Conservation (phyloP, 2,329 filamentous ascomycete species). For the Cryoendolithus antarcticus region DNA sequence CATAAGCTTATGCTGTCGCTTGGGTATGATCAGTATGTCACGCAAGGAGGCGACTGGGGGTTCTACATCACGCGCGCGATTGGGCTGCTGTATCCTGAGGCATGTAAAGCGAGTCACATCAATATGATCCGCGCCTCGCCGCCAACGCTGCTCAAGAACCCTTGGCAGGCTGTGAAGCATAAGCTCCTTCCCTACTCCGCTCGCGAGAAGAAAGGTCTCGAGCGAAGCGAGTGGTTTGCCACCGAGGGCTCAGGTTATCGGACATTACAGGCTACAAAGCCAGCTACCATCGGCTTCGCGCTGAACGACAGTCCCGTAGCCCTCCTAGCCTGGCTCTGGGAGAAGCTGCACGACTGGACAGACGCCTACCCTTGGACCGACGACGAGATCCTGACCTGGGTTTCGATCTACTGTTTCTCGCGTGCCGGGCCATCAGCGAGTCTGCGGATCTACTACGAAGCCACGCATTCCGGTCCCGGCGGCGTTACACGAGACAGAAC, state of each 20-base stretch:
- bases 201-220: constrained; percentile 40
- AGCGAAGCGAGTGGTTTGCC: constrained; percentile 45
- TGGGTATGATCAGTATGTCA: constrained; percentile 49
- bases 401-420: constrained; percentile 61
- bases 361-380: constrained; percentile 62
- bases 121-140: constrained; percentile 44
- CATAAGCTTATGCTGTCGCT: constrained; percentile 60
- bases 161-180: constrained; percentile 46
- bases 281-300: constrained; percentile 59
- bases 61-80: constrained; percentile 52
- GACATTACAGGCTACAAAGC: constrained; percentile 51
- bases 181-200: constrained; percentile 41
- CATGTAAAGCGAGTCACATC: constrained; percentile 48
- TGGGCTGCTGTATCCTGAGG: constrained; percentile 44
- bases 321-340: constrained; percentile 66
- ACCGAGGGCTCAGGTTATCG: constrained; percentile 48
- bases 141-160: constrained; percentile 40
- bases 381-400: constrained; percentile 64
- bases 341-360: constrained; percentile 68
- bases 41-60: constrained; percentile 58
- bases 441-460: constrained; percentile 62
- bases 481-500: constrained; percentile 22
- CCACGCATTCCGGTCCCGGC: constrained; percentile 27
- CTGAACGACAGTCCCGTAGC: constrained; percentile 59
- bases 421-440: constrained; percentile 56